A percentile compares a stretch with the other conserved stretches of the same genome.
phyloP scores from a whole-genome alignment of 495 filamentous ascomycete species.

The Podospora bellae-mahoneyi region DNA sequence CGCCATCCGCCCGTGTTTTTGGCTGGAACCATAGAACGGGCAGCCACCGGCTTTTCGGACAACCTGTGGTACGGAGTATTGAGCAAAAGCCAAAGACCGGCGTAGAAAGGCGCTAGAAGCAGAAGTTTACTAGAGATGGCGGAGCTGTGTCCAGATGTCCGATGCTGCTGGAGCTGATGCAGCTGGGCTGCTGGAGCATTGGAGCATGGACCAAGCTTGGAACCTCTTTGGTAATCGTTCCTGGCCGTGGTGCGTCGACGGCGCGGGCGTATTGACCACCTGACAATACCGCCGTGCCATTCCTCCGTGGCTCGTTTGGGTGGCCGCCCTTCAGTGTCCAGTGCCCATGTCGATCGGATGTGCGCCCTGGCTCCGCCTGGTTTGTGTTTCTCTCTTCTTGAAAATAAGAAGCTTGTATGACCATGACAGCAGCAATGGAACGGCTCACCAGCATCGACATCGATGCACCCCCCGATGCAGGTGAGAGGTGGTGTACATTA shows the following conservation, averaged over 20 bases:
- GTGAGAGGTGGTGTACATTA: neutral
- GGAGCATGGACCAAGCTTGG: neutral
- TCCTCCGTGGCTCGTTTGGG: neutral
- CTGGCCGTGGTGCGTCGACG: constrained; percentile 15
- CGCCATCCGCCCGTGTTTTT: neutral
- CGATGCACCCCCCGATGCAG: constrained; percentile 3
- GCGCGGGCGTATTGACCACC: constrained; percentile 14
- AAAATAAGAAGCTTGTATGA: neutral
- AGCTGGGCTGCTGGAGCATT: too few species aligned
- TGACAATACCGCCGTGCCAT: constrained; percentile 18
- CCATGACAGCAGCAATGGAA: neutral
- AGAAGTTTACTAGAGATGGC: neutral
- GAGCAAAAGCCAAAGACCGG: too few species aligned
- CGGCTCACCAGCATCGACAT: neutral
- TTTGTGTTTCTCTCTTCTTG: neutral
- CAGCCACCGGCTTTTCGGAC: neutral
- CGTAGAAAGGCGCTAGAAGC: neutral
- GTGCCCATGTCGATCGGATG: constrained; percentile 8
- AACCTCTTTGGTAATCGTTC: constrained; percentile 15
- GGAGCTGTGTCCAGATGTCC: neutral
- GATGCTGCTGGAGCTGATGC: too few species aligned
- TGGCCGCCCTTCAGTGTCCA: neutral
- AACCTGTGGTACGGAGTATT: too few species aligned
- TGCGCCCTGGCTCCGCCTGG: neutral
- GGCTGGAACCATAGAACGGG: neutral